Percentiles rank a stretch among this genome's conserved stretches.
Evolutionary conservation across 768 basidiomycete species (phyloP).

Genomic region (Tricholoma terreum): DNA sequence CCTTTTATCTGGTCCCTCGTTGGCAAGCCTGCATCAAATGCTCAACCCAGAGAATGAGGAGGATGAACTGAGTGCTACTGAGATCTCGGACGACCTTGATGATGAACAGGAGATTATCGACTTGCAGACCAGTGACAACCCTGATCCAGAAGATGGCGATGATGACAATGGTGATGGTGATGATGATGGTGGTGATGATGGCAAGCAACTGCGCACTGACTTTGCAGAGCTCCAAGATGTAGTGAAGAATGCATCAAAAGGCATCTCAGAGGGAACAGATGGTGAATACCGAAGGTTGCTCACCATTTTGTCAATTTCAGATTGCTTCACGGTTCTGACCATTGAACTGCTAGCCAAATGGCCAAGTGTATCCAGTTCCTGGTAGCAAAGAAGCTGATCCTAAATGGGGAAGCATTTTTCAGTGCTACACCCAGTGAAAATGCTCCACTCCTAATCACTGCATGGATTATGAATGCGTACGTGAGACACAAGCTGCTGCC

Average conservation of each 20-base stretch:
- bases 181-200: too few relatives aligned
- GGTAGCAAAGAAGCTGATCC: slow-evolving; percentile 12
- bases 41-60: neutral
- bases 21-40: neutral
- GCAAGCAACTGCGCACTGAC: neutral
- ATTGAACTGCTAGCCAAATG: slow-evolving; percentile 15
- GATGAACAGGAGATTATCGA: slow-evolving; percentile 18
- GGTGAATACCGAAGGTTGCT: slow-evolving; percentile 29
- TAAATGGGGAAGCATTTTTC: slow-evolving; percentile 15
- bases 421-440: slow-evolving; percentile 12
- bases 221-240: neutral
- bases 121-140: neutral
- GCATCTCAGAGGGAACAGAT: slow-evolving; percentile 29
- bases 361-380: slow-evolving; percentile 17
- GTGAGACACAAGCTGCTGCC: too few relatives aligned
- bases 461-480: too few relatives aligned
- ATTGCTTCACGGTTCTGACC: neutral
- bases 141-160: slow-evolving; percentile 8
- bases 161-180: slow-evolving; percentile 7
- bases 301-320: too few relatives aligned
- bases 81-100: slow-evolving; percentile 21
- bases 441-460: slow-evolving; percentile 20
- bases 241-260: slow-evolving; percentile 21
- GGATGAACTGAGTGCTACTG: slow-evolving; percentile 3
- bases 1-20: neutral